phyloP scores from a whole-genome alignment of 441 rosid species.

The Populus hybrid region DNA sequence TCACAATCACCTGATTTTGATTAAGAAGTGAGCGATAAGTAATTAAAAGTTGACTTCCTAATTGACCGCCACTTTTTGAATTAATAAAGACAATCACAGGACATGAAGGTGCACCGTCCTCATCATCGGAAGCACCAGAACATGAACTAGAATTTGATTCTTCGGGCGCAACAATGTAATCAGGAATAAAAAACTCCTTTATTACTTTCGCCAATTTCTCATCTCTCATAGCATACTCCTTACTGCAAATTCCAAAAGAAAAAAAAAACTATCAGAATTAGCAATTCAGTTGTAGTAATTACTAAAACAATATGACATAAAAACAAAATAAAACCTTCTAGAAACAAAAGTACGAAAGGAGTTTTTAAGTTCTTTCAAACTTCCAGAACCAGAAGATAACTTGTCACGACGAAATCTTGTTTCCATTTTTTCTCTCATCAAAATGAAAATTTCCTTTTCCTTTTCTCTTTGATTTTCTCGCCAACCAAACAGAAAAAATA shows the following conservation, averaged over 20 bases:
- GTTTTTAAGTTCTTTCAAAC: constrained; percentile 12
- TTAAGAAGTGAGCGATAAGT: constrained; percentile 65
- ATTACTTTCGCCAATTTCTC: constrained; percentile 12
- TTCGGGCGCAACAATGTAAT: constrained; percentile 38
- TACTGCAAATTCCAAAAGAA: constrained; percentile 20
- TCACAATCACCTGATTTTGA: constrained; percentile 40
- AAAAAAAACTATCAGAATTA: not conserved
- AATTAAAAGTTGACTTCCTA: constrained; percentile 66
- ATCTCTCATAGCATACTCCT: constrained; percentile 17
- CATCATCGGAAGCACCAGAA: not conserved
- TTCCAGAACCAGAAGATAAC: constrained; percentile 14
- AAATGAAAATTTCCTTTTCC: not conserved
- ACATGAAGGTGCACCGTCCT: constrained; percentile 31
- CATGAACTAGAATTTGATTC: constrained; percentile 11
- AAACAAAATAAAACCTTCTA: constrained; percentile 29
- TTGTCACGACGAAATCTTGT: constrained; percentile 13
- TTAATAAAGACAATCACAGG: constrained; percentile 80
- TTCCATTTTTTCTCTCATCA: not conserved
- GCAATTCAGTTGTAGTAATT: not conserved
- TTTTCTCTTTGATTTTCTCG: constrained; percentile 4
- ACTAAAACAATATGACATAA: not conserved
- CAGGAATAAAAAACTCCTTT: constrained; percentile 52
- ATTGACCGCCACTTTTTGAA: constrained; percentile 81
- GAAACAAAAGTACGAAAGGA: constrained; percentile 22
- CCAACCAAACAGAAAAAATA: constrained; percentile 13